Evolutionary conservation across 2,329 filamentous ascomycete species (phyloP), one percentile per base, ranked within the genome.

Genomic region (Paecilomyces formosus): DNA sequence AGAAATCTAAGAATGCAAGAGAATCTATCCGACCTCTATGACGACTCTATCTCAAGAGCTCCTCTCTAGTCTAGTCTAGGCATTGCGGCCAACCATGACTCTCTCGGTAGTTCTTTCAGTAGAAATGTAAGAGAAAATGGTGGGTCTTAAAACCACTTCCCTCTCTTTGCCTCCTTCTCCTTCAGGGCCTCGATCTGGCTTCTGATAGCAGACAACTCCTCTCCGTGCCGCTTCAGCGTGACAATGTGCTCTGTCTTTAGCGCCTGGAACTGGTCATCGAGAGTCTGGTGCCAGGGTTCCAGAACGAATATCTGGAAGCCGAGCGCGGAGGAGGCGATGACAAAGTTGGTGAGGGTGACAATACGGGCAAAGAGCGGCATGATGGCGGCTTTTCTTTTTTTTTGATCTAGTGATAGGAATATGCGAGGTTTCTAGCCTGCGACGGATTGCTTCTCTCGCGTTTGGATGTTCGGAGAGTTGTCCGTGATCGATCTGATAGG

Each of bases 281-380:
- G 75, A 67, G 86, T 77, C 65, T 87, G 81, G 71, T 88, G 86
- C 86, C 86, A 88, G 1, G 86, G 86, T 70, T 88, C 88, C 11
- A 89, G 77, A 45, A 89, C 86, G 64, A 84, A 85, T 55, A 88
- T 84, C 72, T 88, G 86, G 70, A 89, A 89, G 35, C 77, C 78
- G 33, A 89, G 78, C 0, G 86, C 86, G 3, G 85, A 87, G 30
- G 80, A 81, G 56, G 85, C 86, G 60, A 89, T 83, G 62, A 81
- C 68, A 67, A 89, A 88, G 75, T 89, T 87, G 61, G 83, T 85
- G 61, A 86, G 64, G 11, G 84, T 86, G 62, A 87, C 77, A 21
- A 75, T 70, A 60, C 80, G 79, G 0, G 79, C 79, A 58, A 82
- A 73, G 22, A 78, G 59, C 76, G 81, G 79, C 1, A 24, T 64